Conservation (phyloP, 2,329 filamentous ascomycete species). For the Ophiocordyceps camponoti-rufipedis region DNA sequence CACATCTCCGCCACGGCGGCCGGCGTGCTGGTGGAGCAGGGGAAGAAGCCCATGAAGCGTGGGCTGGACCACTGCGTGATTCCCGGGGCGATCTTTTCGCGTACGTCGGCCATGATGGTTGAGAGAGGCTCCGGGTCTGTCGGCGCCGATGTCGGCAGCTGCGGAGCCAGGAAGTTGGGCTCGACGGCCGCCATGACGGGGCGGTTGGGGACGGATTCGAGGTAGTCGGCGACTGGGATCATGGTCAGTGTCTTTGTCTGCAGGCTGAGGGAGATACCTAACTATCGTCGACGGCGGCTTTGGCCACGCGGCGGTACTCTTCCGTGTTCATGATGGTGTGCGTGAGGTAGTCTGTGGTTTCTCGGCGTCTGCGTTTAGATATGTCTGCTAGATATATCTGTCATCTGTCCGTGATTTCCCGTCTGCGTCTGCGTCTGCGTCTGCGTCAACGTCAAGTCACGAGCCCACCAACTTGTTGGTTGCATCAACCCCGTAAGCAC, state of each 20-base stretch:
- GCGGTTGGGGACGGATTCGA: conserved; percentile 51
- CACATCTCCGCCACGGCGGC: conserved; percentile 87
- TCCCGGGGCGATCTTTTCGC: conserved; percentile 74
- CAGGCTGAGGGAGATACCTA: conserved; percentile 13
- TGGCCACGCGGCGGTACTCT: conserved; percentile 61
- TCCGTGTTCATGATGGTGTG: conserved; percentile 50
- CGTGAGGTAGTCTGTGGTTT: no score
- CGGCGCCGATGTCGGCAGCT: conserved; percentile 52
- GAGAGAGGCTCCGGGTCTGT: conserved; percentile 54
- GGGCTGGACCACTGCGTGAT: conserved; percentile 90
- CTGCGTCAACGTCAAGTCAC: no score
- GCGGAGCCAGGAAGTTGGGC: conserved; percentile 69
- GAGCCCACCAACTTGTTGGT: no score
- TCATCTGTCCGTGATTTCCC: no score
- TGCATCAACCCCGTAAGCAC: no score
- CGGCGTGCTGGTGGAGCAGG: conserved; percentile 65
- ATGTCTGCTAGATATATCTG: no score
- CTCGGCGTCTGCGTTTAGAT: not conserved
- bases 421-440: no score
- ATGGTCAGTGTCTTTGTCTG: not conserved
- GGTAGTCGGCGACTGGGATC: conserved; percentile 61
- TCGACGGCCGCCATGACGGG: conserved; percentile 61
- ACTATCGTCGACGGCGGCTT: conserved; percentile 72
- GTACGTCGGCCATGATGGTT: conserved; percentile 67
- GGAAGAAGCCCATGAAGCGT: conserved; percentile 93